phyloP scores from a whole-genome alignment of 345 rosid genomes.

The Populus deltoides region DNA sequence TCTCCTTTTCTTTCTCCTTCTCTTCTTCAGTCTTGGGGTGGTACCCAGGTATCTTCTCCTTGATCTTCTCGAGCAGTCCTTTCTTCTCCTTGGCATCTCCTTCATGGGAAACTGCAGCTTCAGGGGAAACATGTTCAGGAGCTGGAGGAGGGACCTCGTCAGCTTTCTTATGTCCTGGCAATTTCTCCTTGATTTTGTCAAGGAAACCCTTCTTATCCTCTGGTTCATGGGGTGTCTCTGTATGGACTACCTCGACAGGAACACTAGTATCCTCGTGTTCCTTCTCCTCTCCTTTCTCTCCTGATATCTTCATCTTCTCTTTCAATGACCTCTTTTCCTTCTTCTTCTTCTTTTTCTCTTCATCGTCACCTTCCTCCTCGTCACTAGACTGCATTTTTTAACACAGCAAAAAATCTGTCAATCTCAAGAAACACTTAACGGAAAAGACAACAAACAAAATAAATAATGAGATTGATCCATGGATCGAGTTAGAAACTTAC shows the following conservation, averaged over 20 bases:
- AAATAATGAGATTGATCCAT: not conserved
- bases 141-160: conserved; percentile 20
- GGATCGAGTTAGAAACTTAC: conserved; percentile 47
- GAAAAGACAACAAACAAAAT: not conserved
- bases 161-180: conserved; percentile 49
- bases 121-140: not conserved
- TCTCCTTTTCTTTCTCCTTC: conserved; percentile 35
- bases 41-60: conserved; percentile 87
- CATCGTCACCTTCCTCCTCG: conserved; percentile 72
- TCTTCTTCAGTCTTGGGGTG: conserved; percentile 51
- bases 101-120: conserved; percentile 5
- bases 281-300: conserved; percentile 29
- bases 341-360: conserved; percentile 24
- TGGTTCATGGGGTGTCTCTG: conserved; percentile 4
- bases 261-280: conserved; percentile 11
- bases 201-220: conserved; percentile 67
- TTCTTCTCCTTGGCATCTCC: conserved; percentile 60
- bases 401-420: not conserved
- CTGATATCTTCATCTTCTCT: conserved; percentile 48
- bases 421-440: not conserved
- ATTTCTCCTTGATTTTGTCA: conserved; percentile 63
- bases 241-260: not conserved
- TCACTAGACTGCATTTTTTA: conserved; percentile 59
- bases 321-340: conserved; percentile 54
- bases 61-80: conserved; percentile 78